Evolutionary conservation across 2,329 filamentous ascomycete genomes (phyloP).

Genomic region (Teratosphaeria gauchensis): DNA sequence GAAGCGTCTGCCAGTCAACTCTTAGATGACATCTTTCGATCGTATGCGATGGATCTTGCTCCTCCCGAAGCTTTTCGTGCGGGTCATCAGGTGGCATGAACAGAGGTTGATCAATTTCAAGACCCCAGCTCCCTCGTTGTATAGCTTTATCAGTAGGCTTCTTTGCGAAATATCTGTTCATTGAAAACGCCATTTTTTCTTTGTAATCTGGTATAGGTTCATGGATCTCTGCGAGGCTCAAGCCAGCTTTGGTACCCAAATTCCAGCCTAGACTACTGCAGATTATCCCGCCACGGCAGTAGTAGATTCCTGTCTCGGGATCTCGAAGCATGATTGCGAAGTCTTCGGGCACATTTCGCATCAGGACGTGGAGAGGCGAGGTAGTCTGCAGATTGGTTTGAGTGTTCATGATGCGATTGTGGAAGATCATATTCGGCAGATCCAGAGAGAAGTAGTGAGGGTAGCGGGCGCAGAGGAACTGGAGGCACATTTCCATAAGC

Average conservation of each 20-base stretch:
- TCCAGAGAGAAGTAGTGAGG: slow-evolving; percentile 62
- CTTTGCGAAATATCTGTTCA: slow-evolving; percentile 80
- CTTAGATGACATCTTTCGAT: slow-evolving; percentile 56
- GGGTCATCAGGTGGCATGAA: slow-evolving; percentile 63
- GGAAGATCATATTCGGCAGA: slow-evolving; percentile 46
- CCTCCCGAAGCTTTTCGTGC: slow-evolving; percentile 50
- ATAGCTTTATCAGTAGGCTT: slow-evolving; percentile 66
- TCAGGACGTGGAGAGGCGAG: slow-evolving; percentile 58
- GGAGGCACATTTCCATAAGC: slow-evolving; percentile 75
- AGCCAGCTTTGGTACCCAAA: slow-evolving; percentile 61
- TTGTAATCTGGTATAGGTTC: slow-evolving; percentile 69
- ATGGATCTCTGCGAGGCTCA: slow-evolving; percentile 63
- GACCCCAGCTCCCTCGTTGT: slow-evolving; percentile 74
- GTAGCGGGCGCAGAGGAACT: slow-evolving; percentile 70
- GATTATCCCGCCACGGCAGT: slow-evolving; percentile 64
- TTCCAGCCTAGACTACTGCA: slow-evolving; percentile 79
- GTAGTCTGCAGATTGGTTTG: slow-evolving; percentile 51
- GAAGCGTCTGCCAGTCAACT: slow-evolving; percentile 82
- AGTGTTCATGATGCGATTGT: slow-evolving; percentile 59
- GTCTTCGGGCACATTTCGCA: slow-evolving; percentile 75
- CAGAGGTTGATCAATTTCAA: slow-evolving; percentile 65
- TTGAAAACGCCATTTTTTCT: slow-evolving; percentile 78
- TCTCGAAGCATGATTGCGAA: slow-evolving; percentile 69
- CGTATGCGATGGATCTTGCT: slow-evolving; percentile 48
- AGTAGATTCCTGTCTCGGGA: slow-evolving; percentile 60